phyloP scores from a whole-genome alignment of 2,329 filamentous ascomycete genomes.

The Colletotrichum chrysophilum region DNA sequence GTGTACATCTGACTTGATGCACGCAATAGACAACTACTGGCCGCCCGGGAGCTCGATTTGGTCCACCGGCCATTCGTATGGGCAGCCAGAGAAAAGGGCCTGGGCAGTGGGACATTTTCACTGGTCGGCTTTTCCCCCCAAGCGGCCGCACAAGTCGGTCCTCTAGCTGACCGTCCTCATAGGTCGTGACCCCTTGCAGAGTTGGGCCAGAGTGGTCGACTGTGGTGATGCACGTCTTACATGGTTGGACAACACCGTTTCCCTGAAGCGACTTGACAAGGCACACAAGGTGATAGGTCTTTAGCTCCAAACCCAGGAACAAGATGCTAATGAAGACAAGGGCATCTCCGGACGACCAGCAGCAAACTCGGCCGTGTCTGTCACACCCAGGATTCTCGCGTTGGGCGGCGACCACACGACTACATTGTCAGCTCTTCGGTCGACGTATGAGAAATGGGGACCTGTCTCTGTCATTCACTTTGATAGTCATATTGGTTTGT shows the following conservation, averaged over 20 bases:
- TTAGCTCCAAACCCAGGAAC: background rate
- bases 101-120: constrained; percentile 29
- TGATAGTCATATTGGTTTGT: constrained; percentile 64
- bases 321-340: constrained; percentile 23
- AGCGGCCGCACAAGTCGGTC: too few relatives aligned
- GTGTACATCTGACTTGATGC: background rate
- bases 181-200: constrained; percentile 17
- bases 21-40: constrained; percentile 25
- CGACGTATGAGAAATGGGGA: constrained; percentile 61
- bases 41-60: constrained; percentile 32
- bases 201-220: constrained; percentile 61
- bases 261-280: constrained; percentile 76
- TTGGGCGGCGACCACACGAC: constrained; percentile 71
- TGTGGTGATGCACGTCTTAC: constrained; percentile 82
- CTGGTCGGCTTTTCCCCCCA: constrained; percentile 17
- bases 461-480: constrained; percentile 69
- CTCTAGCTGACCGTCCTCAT: constrained; percentile 8
- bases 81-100: constrained; percentile 27
- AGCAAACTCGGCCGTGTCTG: constrained; percentile 48
- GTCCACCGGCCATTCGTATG: constrained; percentile 29
- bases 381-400: constrained; percentile 59
- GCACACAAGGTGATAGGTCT: constrained; percentile 54
- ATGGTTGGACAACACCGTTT: constrained; percentile 77
- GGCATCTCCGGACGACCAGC: constrained; percentile 35
- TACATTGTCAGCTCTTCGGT: constrained; percentile 66